Percentiles rank a stretch among this genome's conserved stretches.
These are phyloP conservation scores for Aureobasidium subglaciale DNA, from an alignment of 2,329 filamentous ascomycete genomes.

Conservation along the genomic window DNA sequence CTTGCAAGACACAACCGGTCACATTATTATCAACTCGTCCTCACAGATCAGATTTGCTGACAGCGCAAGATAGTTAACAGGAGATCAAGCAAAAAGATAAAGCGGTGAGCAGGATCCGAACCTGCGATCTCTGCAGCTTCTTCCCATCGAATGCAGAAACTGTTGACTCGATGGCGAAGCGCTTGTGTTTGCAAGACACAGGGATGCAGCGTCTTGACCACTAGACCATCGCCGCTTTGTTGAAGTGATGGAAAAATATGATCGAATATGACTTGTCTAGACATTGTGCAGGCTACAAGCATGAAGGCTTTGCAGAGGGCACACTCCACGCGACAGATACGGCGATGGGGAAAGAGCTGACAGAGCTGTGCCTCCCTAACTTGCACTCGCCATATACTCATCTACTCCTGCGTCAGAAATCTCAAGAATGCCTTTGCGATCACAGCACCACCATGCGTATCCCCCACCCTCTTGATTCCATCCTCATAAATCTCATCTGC, in stretches of 20 bases:
- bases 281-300: no score
- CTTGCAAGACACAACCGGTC: no score
- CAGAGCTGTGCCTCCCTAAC: no score
- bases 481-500: slow-evolving; percentile 61
- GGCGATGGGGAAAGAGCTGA: no score
- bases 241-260: background rate
- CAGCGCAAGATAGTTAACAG: no score
- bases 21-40: no score
- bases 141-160: background rate
- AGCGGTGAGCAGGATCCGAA: background rate
- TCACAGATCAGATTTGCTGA: no score
- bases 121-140: background rate
- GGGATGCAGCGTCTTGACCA: background rate
- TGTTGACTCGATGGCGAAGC: no score
- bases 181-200: background rate
- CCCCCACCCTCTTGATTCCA: slow-evolving; percentile 57
- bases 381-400: background rate
- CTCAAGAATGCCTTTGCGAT: slow-evolving; percentile 68
- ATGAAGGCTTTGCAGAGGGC: background rate
- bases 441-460: slow-evolving; percentile 70
- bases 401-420: slow-evolving; percentile 41
- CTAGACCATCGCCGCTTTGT: background rate
- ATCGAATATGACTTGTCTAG: no score
- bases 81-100: background rate
- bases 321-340: background rate